phyloP scores from a whole-genome alignment of 768 basidiomycete species.

The Hygrophoropsis aurantiaca region DNA sequence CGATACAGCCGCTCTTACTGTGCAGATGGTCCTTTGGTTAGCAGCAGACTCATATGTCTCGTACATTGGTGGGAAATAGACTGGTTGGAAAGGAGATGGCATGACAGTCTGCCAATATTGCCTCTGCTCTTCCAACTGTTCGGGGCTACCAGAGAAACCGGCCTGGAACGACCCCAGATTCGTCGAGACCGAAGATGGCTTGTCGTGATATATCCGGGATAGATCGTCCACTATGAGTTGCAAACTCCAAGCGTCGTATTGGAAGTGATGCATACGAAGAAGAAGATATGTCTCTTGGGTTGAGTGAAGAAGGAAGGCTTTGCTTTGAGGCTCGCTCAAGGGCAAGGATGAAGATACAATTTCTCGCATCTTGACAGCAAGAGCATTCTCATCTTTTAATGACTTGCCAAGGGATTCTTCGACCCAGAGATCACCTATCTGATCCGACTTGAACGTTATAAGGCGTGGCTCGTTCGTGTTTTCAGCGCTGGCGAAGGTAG shows the following conservation, averaged over 20 bases:
- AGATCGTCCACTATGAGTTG: constrained; percentile 41
- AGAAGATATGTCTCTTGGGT: constrained; percentile 18
- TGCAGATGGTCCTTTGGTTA: constrained; percentile 15
- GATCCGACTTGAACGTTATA: constrained; percentile 23
- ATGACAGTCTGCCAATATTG: constrained; percentile 39
- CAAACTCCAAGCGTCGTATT: constrained; percentile 51
- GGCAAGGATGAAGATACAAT: constrained; percentile 22
- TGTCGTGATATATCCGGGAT: constrained; percentile 31
- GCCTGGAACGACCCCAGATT: constrained; percentile 29
- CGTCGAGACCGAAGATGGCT: constrained; percentile 17
- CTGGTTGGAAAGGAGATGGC: constrained; percentile 23
- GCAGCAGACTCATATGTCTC: neutral
- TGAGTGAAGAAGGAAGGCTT: constrained; percentile 18
- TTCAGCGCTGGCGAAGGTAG: constrained; percentile 35
- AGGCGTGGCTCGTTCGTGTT: constrained; percentile 17
- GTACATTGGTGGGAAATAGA: constrained; percentile 24
- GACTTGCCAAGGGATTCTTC: constrained; percentile 5
- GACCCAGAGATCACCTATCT: constrained; percentile 1
- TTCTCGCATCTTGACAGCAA: constrained; percentile 19
- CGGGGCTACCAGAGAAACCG: constrained; percentile 17
- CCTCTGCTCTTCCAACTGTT: constrained; percentile 18
- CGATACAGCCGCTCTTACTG: constrained; percentile 41
- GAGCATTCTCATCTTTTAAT: constrained; percentile 3
- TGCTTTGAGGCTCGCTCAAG: constrained; percentile 16
- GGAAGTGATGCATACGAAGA: constrained; percentile 47